Base-by-base conservation (phyloP, 2,329 filamentous ascomycete species). In the Myotisia sp. region DNA sequence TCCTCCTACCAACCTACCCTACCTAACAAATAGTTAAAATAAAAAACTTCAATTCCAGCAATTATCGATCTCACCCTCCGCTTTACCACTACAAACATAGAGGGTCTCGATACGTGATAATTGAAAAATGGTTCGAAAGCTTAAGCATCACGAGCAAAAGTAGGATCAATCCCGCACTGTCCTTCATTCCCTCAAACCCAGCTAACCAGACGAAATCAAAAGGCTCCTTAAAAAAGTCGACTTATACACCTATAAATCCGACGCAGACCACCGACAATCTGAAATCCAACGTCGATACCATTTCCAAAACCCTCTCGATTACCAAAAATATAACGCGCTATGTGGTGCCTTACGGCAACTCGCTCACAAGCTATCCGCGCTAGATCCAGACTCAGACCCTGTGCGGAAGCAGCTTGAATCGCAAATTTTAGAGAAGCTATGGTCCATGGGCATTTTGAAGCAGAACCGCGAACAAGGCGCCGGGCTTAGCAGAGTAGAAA, bases 131-230 rank as follows among this genome's bases (percentile, higher is more conserved):
- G 84, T 92, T 47, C 79, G 90, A 49, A 85, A 92, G 67, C 75
- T 98, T 54, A 95, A 94, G 64, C 74, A 92, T 62, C 87, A 94
- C 63, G 90, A 98, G 75, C 76, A 90, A 56, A 92, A 90, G 70
- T 65, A 44, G 33, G 50, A n/a, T n/a, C 49, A 30, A 16, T 9
- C 8, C 16, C 10, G 3, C 6, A n/a, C 3, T 22, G 8, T 16
- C 7, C 9, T 22, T 21, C 13, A 26, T 26, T 26, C 22, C 18
- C 19, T 23, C 10, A 23, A 13, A 20, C 31, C 14, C 9, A 27
- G 33, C 40, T 42, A 39, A 39, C 12, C 4, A 26, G 7, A n/a
- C n/a, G n/a, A n/a, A n/a, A n/a, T 29, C 33, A 28, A 31, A 39
- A 66, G 63, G 47, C 79, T 95, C 54, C 74, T 95, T 45, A 69